Percentiles rank a stretch among this genome's conserved stretches.
phyloP scores from a whole-genome alignment of 345 rosid species.

The Laguncularia racemosa region DNA sequence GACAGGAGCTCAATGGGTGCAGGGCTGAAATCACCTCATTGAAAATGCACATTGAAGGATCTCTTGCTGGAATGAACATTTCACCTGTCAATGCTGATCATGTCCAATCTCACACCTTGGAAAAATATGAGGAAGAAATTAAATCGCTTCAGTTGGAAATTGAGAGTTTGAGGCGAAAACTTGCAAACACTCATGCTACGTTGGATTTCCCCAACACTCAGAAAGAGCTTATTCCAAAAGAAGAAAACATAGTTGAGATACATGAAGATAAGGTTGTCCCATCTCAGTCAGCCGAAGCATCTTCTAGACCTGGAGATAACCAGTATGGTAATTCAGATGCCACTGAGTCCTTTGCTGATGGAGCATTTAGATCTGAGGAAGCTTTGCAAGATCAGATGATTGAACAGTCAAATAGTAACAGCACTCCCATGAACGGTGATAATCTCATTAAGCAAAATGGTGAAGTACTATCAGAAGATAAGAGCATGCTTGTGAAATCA shows the following conservation, averaged over 20 bases:
- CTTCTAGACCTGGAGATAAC: conserved; percentile 16
- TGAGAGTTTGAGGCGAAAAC: conserved; percentile 36
- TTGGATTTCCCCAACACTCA: conserved; percentile 26
- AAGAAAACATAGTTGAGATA: conserved; percentile 58
- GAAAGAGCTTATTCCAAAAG: conserved; percentile 30
- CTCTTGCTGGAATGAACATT: conserved; percentile 39
- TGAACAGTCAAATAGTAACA: conserved; percentile 25
- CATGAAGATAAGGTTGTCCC: conserved; percentile 50
- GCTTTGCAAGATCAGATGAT: conserved; percentile 23
- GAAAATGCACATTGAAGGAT: conserved; percentile 89
- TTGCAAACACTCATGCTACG: conserved; percentile 21
- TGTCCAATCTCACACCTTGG: conserved; percentile 44
- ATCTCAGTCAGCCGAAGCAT: conserved; percentile 31
- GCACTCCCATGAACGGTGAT: conserved; percentile 24
- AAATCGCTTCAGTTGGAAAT: conserved; percentile 49
- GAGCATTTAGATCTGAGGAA: conserved; percentile 21
- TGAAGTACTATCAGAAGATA: conserved; percentile 27
- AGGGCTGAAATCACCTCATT: conserved; percentile 89
- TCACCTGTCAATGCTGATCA: conserved; percentile 35
- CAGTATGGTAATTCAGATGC: conserved; percentile 18
- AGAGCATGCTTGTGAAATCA: conserved; percentile 24
- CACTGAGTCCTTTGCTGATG: conserved; percentile 15
- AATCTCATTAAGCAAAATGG: conserved; percentile 32
- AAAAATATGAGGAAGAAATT: conserved; percentile 53
- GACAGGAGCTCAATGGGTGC: conserved; percentile 76